A percentile compares a stretch with the other conserved stretches of the same genome.
Evolutionary conservation across 768 basidiomycete species (phyloP).

Genomic region (Pilatotrama ljubarskyi): DNA sequence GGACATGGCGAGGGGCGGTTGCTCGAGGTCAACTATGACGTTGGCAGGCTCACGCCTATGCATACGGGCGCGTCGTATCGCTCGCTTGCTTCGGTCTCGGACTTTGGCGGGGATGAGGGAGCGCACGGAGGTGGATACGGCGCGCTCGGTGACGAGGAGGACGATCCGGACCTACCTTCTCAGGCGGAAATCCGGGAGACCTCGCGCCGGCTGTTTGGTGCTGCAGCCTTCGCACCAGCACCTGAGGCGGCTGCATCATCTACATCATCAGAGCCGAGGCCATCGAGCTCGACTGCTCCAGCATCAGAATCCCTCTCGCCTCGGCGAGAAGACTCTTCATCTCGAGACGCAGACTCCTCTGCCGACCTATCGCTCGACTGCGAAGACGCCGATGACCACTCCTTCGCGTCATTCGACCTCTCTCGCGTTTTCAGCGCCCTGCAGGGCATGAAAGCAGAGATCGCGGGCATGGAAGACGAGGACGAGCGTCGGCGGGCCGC

Average conservation of each 20-base stretch:
- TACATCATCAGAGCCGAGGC: not conserved
- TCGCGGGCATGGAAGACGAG: slow-evolving; percentile 63
- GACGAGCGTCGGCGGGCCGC: slow-evolving; percentile 66
- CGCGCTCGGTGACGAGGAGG: slow-evolving; percentile 7
- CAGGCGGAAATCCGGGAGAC: slow-evolving; percentile 34
- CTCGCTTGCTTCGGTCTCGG: slow-evolving; percentile 60
- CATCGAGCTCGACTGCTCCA: not conserved
- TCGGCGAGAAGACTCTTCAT: not conserved
- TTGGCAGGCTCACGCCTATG: slow-evolving; percentile 24
- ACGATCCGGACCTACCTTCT: slow-evolving; percentile 31
- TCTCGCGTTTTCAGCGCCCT: slow-evolving; percentile 58
- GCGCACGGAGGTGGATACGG: slow-evolving; percentile 3
- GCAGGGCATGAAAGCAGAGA: slow-evolving; percentile 74
- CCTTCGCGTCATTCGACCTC: slow-evolving; percentile 55
- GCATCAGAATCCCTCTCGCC: not conserved
- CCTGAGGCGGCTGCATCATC: not conserved
- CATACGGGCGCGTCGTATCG: slow-evolving; percentile 43
- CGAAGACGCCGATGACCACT: slow-evolving; percentile 23
- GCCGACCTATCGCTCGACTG: slow-evolving; percentile 18
- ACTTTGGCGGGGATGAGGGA: slow-evolving; percentile 47
- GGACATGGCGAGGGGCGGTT: slow-evolving; percentile 15
- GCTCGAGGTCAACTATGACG: slow-evolving; percentile 20
- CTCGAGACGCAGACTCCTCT: slow-evolving; percentile 1
- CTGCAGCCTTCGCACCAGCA: slow-evolving; percentile 5
- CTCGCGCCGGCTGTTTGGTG: slow-evolving; percentile 33